phyloP scores from a whole-genome alignment of 495 filamentous ascomycete genomes.

The Penicillium arizonense region DNA sequence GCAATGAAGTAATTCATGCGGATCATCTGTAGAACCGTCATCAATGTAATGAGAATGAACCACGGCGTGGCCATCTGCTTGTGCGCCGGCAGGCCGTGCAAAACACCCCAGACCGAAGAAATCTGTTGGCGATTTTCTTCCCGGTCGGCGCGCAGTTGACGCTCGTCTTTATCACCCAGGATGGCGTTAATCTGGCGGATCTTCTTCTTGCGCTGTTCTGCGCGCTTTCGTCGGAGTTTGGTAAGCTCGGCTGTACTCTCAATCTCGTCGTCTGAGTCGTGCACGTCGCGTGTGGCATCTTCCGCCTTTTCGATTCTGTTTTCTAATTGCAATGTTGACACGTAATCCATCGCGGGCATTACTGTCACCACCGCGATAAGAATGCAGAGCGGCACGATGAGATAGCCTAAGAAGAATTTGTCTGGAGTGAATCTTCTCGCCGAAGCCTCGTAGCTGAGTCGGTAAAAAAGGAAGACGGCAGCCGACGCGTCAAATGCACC shows the following conservation, averaged over 20 bases:
- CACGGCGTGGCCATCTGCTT: conserved; percentile 81
- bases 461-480: conserved; percentile 66
- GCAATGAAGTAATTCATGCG: conserved; percentile 98
- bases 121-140: conserved; percentile 53
- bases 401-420: conserved; percentile 64
- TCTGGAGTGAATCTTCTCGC: conserved; percentile 49
- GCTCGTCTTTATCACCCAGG: conserved; percentile 55
- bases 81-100: conserved; percentile 70
- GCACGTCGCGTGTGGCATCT: conserved; percentile 43
- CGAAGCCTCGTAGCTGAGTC: conserved; percentile 55
- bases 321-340: conserved; percentile 56
- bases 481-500: conserved; percentile 72
- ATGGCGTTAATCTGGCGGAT: conserved; percentile 67
- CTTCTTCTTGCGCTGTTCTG: conserved; percentile 59
- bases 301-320: conserved; percentile 62
- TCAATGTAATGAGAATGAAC: conserved; percentile 88
- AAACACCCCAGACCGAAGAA: conserved; percentile 69
- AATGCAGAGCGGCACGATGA: conserved; percentile 57
- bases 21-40: conserved; percentile 94
- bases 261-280: conserved; percentile 60
- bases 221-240: conserved; percentile 55
- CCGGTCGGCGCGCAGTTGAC: conserved; percentile 45
- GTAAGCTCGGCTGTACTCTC: conserved; percentile 42
- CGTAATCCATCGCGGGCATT: conserved; percentile 63
- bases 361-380: conserved; percentile 54